These are phyloP conservation scores for Cryptosporidium sp. DNA, from an alignment of 169 alveolate genomes.

Conservation along the genomic window DNA sequence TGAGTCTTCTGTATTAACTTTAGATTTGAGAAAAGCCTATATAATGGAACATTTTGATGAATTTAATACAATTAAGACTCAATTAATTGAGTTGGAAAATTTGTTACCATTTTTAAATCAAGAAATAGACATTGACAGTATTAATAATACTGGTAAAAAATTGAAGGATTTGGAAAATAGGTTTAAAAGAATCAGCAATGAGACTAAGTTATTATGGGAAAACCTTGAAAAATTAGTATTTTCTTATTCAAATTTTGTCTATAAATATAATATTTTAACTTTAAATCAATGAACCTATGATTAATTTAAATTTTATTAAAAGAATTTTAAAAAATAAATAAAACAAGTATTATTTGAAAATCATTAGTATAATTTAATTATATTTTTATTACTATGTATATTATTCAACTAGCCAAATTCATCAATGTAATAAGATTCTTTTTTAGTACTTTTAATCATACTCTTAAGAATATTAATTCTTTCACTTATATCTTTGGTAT, in stretches of 20 bases:
- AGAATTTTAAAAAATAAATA: background rate
- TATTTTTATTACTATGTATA: background rate
- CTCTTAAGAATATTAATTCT: slow-evolving; percentile 63
- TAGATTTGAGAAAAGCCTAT: slow-evolving; percentile 68
- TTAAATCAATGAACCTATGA: background rate
- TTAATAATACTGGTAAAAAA: slow-evolving; percentile 11
- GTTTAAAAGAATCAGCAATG: slow-evolving; percentile 44
- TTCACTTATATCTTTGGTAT: slow-evolving; percentile 60
- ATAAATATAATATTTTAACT: slow-evolving; percentile 24
- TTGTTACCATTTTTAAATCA: slow-evolving; percentile 52
- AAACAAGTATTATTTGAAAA: background rate
- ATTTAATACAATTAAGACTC: slow-evolving; percentile 17
- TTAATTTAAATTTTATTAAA: background rate
- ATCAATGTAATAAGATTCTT: background rate
- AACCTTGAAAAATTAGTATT: slow-evolving; percentile 27
- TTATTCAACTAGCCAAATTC: background rate
- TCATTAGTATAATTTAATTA: background rate
- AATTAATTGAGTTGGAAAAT: slow-evolving; percentile 26
- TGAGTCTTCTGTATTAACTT: slow-evolving; percentile 55
- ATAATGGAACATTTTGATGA: slow-evolving; percentile 61
- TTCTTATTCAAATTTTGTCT: slow-evolving; percentile 52
- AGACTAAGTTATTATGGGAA: slow-evolving; percentile 51
- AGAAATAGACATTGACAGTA: slow-evolving; percentile 40
- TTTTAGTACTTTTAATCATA: slow-evolving; percentile 61
- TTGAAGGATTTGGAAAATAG: slow-evolving; percentile 28